These are phyloP conservation scores for Candida patagonica DNA, from an alignment of 805 yeast species.

Conservation along the genomic window DNA sequence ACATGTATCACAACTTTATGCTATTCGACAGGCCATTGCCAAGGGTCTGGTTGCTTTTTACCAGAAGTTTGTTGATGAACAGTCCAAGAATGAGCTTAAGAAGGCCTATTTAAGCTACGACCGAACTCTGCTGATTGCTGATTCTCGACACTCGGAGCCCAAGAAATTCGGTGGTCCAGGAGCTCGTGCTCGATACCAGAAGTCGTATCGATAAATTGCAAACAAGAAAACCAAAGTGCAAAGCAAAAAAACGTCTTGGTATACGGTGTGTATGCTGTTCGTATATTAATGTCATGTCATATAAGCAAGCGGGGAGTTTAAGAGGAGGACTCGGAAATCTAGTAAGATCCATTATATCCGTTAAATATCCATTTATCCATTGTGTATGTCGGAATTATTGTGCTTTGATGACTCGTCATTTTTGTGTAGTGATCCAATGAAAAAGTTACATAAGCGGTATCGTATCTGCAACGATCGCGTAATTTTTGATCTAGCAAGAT, in stretches of 20 bases:
- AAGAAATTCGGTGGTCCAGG: constrained; percentile 99
- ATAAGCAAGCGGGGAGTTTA: no score
- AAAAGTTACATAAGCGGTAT: no score
- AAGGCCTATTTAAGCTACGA: constrained; percentile 95
- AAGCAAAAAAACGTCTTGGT: no score
- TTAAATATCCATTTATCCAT: no score
- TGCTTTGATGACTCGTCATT: no score
- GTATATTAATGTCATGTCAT: constrained; percentile 2
- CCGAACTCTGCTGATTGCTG: constrained; percentile 99
- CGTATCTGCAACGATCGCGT: no score
- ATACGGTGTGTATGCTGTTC: constrained; percentile 1
- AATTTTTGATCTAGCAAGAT: no score
- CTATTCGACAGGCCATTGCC: constrained; percentile 99
- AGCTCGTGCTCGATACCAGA: constrained; percentile 99
- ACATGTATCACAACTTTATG: constrained; percentile 99
- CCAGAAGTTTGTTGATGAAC: constrained; percentile 99
- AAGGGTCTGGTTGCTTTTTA: constrained; percentile 99
- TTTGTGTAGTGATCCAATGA: no score
- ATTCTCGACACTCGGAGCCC: constrained; percentile 99
- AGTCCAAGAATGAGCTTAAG: constrained; percentile 98
- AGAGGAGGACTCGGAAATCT: no score
- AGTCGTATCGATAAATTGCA: constrained; percentile 99
- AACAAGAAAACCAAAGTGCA: neutral
- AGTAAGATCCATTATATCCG: no score
- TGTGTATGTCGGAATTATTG: no score